Evolutionary conservation across 225 moss, liverwort and hornwort genomes (phyloP).

Genomic region (Pseudoscleropodium purum): DNA sequence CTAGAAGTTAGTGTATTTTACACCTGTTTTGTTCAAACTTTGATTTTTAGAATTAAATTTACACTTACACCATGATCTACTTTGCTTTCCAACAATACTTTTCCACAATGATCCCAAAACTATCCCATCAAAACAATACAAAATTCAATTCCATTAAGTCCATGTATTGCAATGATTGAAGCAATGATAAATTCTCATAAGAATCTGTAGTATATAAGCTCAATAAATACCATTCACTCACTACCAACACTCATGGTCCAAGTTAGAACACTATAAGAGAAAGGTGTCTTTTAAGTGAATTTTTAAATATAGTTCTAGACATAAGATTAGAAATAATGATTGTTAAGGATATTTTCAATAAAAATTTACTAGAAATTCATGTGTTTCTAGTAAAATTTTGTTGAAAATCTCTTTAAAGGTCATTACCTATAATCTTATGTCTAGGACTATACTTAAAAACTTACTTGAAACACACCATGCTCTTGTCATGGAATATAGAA

Average conservation of each 20-base stretch:
- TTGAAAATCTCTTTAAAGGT: no score
- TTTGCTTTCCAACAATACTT: neutral
- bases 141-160: neutral
- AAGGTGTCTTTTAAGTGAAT: no score
- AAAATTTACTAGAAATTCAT: no score
- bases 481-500: neutral
- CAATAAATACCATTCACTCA: neutral
- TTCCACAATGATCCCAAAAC: neutral
- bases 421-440: no score
- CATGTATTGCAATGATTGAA: neutral
- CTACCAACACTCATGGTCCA: neutral
- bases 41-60: neutral
- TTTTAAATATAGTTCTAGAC: no score
- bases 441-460: no score
- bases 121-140: neutral
- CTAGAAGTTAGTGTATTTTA: accelerated
- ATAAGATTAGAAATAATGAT: no score
- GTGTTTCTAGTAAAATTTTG: no score
- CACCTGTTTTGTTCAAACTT: accelerated
- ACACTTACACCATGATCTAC: accelerated
- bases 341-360: no score
- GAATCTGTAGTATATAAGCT: accelerated
- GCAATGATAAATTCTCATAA: no score
- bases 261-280: no score
- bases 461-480: no score